Evolutionary conservation across 176 grass and related monocot species (phyloP).

Genomic region (Eragrostis nindensis): DNA sequence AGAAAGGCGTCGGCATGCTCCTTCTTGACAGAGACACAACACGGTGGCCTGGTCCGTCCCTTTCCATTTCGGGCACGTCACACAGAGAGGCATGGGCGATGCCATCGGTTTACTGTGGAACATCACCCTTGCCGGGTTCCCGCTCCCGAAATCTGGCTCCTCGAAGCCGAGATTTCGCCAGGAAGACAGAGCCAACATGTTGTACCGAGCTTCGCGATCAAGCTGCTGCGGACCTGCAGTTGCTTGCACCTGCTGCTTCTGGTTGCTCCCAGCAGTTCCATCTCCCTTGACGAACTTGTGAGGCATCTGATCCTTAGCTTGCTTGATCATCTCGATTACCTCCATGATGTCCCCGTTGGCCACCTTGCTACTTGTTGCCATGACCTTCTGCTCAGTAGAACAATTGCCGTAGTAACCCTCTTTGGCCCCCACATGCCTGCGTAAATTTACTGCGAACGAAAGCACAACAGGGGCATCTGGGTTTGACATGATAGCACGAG

Average conservation of each 20-base stretch:
- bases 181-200: not conserved
- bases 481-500: not conserved
- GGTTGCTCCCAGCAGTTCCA: not conserved
- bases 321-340: not conserved
- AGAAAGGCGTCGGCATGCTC: not conserved
- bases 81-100: not conserved
- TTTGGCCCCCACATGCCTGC: not conserved
- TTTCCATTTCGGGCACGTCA: not conserved
- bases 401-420: not conserved
- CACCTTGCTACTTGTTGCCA: not conserved
- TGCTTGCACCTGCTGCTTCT: not conserved
- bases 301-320: not conserved
- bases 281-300: not conserved
- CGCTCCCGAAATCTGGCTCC: not conserved
- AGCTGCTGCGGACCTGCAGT: not conserved
- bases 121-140: not conserved
- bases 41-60: not conserved
- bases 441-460: not conserved
- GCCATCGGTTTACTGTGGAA: not conserved
- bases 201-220: not conserved
- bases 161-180: not conserved
- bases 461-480: not conserved
- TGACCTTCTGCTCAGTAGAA: not conserved
- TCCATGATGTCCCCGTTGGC: not conserved
- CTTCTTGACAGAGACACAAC: not conserved